These are phyloP conservation scores for Canavalia ensiformis DNA, from an alignment of 306 rosid genomes.

Conservation along the genomic window DNA sequence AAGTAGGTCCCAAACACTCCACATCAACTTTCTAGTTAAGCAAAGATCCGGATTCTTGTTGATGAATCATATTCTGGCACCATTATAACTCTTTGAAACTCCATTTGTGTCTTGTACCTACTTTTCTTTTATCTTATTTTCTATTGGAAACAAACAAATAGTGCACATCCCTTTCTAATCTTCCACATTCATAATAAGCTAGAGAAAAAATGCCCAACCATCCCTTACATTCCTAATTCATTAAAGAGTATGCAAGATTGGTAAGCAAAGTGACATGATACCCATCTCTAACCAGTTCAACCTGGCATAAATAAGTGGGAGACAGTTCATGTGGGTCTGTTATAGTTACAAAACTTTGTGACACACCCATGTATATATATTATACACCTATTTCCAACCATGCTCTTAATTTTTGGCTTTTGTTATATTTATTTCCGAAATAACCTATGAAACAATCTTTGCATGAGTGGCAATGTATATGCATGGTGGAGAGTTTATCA, in stretches of 20 bases:
- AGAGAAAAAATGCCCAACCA: conserved; percentile 52
- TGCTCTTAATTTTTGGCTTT: conserved; percentile 34
- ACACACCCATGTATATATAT: conserved; percentile 44
- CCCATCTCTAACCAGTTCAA: conserved; percentile 66
- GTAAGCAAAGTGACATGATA: conserved; percentile 70
- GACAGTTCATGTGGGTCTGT: conserved; percentile 86
- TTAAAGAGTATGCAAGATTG: conserved; percentile 59
- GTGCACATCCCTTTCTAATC: conserved; percentile 71
- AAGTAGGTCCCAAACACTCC: conserved; percentile 73
- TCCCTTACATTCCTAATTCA: conserved; percentile 43
- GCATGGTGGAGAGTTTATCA: conserved; percentile 5
- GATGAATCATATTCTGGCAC: conserved; percentile 92
- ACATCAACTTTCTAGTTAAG: conserved; percentile 93
- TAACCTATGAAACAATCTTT: conserved; percentile 55
- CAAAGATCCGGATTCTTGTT: conserved; percentile 82
- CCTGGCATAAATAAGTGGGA: conserved; percentile 69
- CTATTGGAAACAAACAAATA: conserved; percentile 56
- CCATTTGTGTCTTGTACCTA: conserved; percentile 75
- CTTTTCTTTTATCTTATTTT: conserved; percentile 57
- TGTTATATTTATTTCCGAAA: conserved; percentile 32
- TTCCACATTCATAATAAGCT: conserved; percentile 53
- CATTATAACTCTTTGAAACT: conserved; percentile 75
- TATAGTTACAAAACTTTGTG: conserved; percentile 40
- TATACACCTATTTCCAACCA: conserved; percentile 54
- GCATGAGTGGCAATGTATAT: conserved; percentile 37